phyloP scores from a whole-genome alignment of 192 early-diverging fungal genomes.

The Entophlyctis helioformis region DNA sequence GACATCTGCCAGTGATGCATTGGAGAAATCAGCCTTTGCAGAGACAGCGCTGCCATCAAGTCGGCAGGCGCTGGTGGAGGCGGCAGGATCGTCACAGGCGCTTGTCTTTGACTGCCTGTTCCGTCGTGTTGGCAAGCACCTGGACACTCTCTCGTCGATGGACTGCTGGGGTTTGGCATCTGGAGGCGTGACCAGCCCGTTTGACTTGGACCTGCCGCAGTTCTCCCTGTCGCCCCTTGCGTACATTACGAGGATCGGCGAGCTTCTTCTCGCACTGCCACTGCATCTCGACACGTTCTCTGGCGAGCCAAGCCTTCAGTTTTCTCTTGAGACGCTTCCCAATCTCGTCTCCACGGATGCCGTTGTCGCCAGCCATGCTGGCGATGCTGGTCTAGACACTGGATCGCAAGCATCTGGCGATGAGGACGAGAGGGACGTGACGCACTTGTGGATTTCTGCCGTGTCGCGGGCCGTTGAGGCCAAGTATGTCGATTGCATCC shows the following conservation, averaged over 20 bases:
- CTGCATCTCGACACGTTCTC: conserved; percentile 55
- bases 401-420: no score
- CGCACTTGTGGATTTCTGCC: conserved; percentile 58
- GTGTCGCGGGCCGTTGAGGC: conserved; percentile 48
- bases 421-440: conserved; percentile 44
- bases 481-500: conserved; percentile 19
- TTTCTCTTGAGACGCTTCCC: conserved; percentile 29
- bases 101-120: conserved; percentile 49
- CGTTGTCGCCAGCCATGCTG: no score
- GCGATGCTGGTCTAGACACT: no score
- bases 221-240: conserved; percentile 55
- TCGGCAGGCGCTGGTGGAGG: no score
- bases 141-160: conserved; percentile 26
- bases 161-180: conserved; percentile 23
- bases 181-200: conserved; percentile 3
- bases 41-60: no score
- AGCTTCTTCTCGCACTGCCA: conserved; percentile 53
- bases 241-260: conserved; percentile 58
- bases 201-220: conserved; percentile 29
- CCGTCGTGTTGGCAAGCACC: conserved; percentile 29
- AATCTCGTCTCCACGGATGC: no score
- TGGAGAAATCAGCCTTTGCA: conserved; percentile 23
- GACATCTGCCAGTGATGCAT: no score
- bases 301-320: conserved; percentile 35
- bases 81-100: no score